Conservation (phyloP, 2,329 filamentous ascomycete genomes). For the Diaporthe ampelina region DNA sequence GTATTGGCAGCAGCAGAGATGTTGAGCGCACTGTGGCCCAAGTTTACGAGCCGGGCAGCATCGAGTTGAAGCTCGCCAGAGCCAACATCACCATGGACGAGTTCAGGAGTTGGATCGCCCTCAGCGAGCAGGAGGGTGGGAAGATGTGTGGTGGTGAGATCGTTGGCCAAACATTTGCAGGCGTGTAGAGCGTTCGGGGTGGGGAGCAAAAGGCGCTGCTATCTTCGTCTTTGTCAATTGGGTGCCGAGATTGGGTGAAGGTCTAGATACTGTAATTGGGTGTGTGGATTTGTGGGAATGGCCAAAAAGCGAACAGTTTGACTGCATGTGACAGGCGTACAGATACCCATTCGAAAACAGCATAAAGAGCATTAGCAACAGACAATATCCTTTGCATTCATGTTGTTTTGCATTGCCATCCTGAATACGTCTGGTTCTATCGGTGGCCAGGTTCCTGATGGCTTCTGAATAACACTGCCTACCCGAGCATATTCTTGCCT, state of each 20-base stretch:
- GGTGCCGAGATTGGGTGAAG: neutral
- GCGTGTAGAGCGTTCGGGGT: constrained; percentile 42
- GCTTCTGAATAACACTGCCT: neutral
- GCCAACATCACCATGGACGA: constrained; percentile 49
- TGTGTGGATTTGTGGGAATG: neutral
- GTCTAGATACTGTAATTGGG: neutral
- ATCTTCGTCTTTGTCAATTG: neutral
- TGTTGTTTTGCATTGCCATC: neutral
- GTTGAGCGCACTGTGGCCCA: neutral
- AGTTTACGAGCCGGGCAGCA: constrained; percentile 37
- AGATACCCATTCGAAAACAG: constrained; percentile 32
- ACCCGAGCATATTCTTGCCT: neutral
- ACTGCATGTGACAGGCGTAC: constrained; percentile 30
- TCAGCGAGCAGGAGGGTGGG: constrained; percentile 47
- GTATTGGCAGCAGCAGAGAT: neutral
- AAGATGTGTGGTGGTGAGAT: constrained; percentile 48
- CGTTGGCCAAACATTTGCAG: constrained; percentile 49
- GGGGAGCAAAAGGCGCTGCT: neutral
- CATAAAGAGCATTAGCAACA: constrained; percentile 1
- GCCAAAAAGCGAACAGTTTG: constrained; percentile 10
- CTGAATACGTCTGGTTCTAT: neutral
- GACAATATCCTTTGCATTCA: neutral
- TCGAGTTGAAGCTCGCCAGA: constrained; percentile 43
- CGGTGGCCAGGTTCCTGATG: neutral
- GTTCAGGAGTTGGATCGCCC: constrained; percentile 46